phyloP scores from a whole-genome alignment of 306 rosid species.

The Vigna trinervia region DNA sequence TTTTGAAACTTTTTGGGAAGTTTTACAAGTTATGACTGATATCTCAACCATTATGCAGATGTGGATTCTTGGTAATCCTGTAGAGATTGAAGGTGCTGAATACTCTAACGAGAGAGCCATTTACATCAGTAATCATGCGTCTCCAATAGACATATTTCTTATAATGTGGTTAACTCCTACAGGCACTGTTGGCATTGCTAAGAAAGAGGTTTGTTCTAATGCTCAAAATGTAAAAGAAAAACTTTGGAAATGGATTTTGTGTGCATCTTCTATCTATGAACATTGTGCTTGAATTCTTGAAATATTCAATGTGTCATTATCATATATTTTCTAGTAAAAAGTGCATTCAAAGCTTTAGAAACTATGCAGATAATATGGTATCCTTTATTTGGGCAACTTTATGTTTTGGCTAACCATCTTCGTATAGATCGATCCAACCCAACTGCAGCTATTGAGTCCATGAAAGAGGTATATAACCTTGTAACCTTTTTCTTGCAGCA shows the following conservation, averaged over 20 bases:
- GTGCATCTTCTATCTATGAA: background rate
- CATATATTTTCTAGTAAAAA: constrained; percentile 10
- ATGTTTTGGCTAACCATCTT: constrained; percentile 71
- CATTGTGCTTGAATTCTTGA: background rate
- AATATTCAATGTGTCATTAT: background rate
- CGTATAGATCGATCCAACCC: constrained; percentile 76
- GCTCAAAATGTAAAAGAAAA: background rate
- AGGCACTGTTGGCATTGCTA: constrained; percentile 72
- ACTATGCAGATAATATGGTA: constrained; percentile 69
- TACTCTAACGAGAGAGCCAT: constrained; percentile 58
- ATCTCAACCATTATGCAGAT: constrained; percentile 51
- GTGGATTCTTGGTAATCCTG: constrained; percentile 75
- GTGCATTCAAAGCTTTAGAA: constrained; percentile 10
- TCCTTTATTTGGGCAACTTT: constrained; percentile 73
- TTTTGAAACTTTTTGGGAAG: background rate
- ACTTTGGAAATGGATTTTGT: background rate
- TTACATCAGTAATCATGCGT: constrained; percentile 73
- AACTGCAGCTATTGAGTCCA: constrained; percentile 58
- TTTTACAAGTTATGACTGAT: constrained; percentile 36
- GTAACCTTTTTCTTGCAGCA: constrained; percentile 21
- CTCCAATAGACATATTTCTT: constrained; percentile 67
- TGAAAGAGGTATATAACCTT: constrained; percentile 56
- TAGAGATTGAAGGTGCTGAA: constrained; percentile 66
- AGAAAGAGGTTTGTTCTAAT: constrained; percentile 61
- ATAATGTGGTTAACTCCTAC: constrained; percentile 71